Evolutionary conservation across 768 basidiomycete species (phyloP).

Genomic region (Lactarius akahatsu): DNA sequence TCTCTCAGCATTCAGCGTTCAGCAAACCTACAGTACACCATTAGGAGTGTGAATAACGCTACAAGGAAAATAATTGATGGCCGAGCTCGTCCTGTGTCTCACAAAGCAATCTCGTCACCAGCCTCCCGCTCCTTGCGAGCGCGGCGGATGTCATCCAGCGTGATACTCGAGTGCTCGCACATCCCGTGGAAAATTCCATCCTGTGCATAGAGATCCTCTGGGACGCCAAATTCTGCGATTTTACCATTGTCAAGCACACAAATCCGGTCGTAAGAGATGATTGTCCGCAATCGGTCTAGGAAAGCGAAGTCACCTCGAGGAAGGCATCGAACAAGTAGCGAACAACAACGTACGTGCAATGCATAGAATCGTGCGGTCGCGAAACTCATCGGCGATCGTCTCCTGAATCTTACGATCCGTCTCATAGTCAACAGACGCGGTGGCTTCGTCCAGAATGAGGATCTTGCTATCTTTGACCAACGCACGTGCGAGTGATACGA

Average conservation of each 20-base stretch:
- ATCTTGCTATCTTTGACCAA: conserved; percentile 83
- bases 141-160: conserved; percentile 61
- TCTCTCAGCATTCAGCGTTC: no score
- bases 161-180: conserved; percentile 79
- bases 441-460: conserved; percentile 89
- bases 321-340: neutral
- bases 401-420: conserved; percentile 90
- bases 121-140: conserved; percentile 36
- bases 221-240: conserved; percentile 86
- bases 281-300: conserved; percentile 78
- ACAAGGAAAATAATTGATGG: no score
- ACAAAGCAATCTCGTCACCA: neutral
- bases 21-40: no score
- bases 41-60: no score
- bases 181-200: conserved; percentile 80
- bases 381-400: conserved; percentile 83
- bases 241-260: conserved; percentile 81
- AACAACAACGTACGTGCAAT: conserved; percentile 66
- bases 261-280: conserved; percentile 85
- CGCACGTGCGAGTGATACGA: conserved; percentile 86
- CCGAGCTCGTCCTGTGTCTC: neutral
- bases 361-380: conserved; percentile 80
- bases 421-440: conserved; percentile 84
- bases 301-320: neutral
- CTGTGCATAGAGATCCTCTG: conserved; percentile 57